These are phyloP conservation scores for Mucor mucedo DNA, from an alignment of 371 early-diverging fungal species.

Conservation along the genomic window DNA sequence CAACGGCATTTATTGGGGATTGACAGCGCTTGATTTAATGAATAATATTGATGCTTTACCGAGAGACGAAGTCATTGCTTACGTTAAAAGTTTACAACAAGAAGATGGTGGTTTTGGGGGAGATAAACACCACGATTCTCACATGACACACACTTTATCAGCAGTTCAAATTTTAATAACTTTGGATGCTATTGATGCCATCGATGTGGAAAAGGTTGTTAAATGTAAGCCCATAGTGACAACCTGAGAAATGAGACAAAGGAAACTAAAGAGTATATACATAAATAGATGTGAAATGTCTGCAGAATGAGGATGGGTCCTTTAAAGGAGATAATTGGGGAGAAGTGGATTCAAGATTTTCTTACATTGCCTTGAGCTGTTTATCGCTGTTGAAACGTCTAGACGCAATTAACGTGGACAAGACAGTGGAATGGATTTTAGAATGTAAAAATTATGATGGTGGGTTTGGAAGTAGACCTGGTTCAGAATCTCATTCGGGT, in stretches of 20 bases:
- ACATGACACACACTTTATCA: constrained; percentile 91
- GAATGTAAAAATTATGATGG: constrained; percentile 96
- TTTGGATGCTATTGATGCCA: constrained; percentile 75
- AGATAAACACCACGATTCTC: constrained; percentile 87
- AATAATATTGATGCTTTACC: constrained; percentile 72
- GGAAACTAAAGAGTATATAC: neutral
- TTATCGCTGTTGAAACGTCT: constrained; percentile 79
- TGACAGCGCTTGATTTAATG: constrained; percentile 84
- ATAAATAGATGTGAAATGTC: constrained; percentile 50
- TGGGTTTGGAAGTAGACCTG: constrained; percentile 93
- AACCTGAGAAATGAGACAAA: neutral
- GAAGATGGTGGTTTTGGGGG: constrained; percentile 94
- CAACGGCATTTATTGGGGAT: constrained; percentile 95
- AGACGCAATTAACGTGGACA: constrained; percentile 73
- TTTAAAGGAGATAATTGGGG: constrained; percentile 94
- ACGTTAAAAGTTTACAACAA: constrained; percentile 82
- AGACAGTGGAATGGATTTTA: constrained; percentile 79
- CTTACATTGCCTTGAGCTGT: constrained; percentile 83
- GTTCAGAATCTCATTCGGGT: constrained; percentile 96
- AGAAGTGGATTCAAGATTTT: constrained; percentile 95
- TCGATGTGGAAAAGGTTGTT: constrained; percentile 72
- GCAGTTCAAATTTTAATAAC: constrained; percentile 94
- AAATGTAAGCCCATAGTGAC: constrained; percentile 57
- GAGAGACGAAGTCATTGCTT: constrained; percentile 73
- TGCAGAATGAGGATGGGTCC: constrained; percentile 79